phyloP scores from a whole-genome alignment of 495 filamentous ascomycete genomes.

The Aspergillus ostianus region DNA sequence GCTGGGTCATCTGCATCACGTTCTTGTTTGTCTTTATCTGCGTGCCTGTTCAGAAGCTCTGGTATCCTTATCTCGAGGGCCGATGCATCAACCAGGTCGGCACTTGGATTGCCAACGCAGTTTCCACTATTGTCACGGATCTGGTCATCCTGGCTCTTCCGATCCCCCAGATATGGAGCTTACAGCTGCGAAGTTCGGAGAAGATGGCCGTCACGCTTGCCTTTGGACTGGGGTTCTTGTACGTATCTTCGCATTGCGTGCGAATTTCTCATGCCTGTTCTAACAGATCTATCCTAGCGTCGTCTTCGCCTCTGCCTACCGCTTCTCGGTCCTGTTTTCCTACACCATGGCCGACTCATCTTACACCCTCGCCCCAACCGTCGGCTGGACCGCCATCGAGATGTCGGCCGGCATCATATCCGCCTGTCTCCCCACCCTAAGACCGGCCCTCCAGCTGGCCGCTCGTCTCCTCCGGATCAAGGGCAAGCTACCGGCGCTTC shows the following conservation, averaged over 20 bases:
- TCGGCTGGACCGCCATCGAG: conserved; percentile 45
- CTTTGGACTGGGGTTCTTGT: conserved; percentile 33
- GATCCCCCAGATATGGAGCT: conserved; percentile 38
- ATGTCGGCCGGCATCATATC: conserved; percentile 46
- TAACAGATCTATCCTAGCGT: conserved; percentile 15
- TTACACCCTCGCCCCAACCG: conserved; percentile 42
- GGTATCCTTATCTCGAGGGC: conserved; percentile 32
- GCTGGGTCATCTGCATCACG: conserved; percentile 42
- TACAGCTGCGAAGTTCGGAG: conserved; percentile 30
- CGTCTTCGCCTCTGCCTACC: conserved; percentile 39
- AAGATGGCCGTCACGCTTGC: conserved; percentile 22
- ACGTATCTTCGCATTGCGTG: conserved; percentile 9
- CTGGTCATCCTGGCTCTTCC: conserved; percentile 47
- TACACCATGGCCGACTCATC: conserved; percentile 31
- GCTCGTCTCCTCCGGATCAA: conserved; percentile 19
- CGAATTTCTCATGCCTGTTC: background rate
- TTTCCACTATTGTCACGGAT: conserved; percentile 48
- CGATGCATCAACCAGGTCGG: conserved; percentile 44
- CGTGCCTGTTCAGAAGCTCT: conserved; percentile 40
- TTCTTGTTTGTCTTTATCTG: conserved; percentile 47
- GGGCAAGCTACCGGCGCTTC: conserved; percentile 10
- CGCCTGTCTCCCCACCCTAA: conserved; percentile 45
- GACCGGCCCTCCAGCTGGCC: conserved; percentile 23
- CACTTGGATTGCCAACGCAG: conserved; percentile 46
- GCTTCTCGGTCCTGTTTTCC: conserved; percentile 36